Percentiles rank a stretch among this genome's conserved stretches.
phyloP scores from a whole-genome alignment of 2,329 filamentous ascomycete species.

The Venturia aucupariae region DNA sequence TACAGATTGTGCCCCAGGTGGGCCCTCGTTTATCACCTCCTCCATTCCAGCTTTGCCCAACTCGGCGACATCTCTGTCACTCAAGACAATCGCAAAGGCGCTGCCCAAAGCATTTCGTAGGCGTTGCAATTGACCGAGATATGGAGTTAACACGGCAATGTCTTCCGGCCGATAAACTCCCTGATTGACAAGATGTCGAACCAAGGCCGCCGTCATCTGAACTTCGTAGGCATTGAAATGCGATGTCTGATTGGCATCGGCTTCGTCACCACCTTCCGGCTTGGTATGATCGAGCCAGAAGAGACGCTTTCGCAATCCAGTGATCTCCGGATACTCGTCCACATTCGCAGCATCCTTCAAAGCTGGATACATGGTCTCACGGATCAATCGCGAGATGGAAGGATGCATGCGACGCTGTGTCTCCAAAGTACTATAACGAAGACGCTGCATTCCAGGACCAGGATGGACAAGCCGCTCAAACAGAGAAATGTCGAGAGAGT shows the following conservation, averaged over 20 bases:
- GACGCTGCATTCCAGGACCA: slow-evolving; percentile 11
- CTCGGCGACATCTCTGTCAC: slow-evolving; percentile 46
- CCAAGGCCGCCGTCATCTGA: slow-evolving; percentile 52
- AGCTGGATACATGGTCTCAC: slow-evolving; percentile 47
- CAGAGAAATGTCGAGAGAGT: slow-evolving; percentile 45
- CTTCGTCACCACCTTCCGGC: slow-evolving; percentile 32
- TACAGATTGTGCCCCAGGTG: slow-evolving; percentile 1
- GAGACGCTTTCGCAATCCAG: slow-evolving; percentile 44
- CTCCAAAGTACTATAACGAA: slow-evolving; percentile 15
- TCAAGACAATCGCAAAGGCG: slow-evolving; percentile 53
- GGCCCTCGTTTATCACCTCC: not conserved
- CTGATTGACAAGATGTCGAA: slow-evolving; percentile 57
- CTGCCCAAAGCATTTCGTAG: slow-evolving; percentile 38
- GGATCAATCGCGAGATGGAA: slow-evolving; percentile 49
- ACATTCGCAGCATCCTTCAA: slow-evolving; percentile 42
- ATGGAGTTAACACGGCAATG: slow-evolving; percentile 63
- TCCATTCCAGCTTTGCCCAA: slow-evolving; percentile 20
- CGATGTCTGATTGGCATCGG: slow-evolving; percentile 30
- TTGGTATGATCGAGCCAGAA: slow-evolving; percentile 56
- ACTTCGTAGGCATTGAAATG: slow-evolving; percentile 52
- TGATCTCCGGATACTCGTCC: slow-evolving; percentile 36
- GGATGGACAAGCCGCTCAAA: slow-evolving; percentile 48
- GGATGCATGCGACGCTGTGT: slow-evolving; percentile 57
- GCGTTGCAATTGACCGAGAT: slow-evolving; percentile 48
- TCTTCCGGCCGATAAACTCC: slow-evolving; percentile 50